A percentile compares a stretch with the other conserved stretches of the same genome.
Conservation (phyloP, 768 basidiomycete genomes). For the Rhodotorula babjevae region DNA sequence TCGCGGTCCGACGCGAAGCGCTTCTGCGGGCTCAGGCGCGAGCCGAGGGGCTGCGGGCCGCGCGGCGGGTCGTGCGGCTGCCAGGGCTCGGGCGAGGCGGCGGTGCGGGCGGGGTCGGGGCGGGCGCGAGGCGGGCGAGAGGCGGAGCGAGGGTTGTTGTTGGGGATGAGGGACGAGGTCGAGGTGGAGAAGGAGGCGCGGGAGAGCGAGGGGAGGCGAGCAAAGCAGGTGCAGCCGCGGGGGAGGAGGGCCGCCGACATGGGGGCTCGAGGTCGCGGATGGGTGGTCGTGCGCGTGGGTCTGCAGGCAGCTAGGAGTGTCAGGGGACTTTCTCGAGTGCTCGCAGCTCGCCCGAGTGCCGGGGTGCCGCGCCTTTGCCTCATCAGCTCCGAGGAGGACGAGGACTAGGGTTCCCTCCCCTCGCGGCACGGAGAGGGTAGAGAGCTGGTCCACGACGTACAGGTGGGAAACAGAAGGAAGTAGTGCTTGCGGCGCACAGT, state of each 20-base stretch:
- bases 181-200: neutral
- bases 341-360: too few relatives aligned
- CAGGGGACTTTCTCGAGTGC: neutral
- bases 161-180: neutral
- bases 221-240: neutral
- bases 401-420: too few relatives aligned
- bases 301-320: neutral
- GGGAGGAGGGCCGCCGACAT: neutral
- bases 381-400: too few relatives aligned
- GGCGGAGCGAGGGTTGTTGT: too few relatives aligned
- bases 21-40: neutral
- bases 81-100: neutral
- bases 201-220: neutral
- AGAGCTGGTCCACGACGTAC: too few relatives aligned
- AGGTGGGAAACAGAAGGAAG: too few relatives aligned
- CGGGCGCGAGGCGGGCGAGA: neutral
- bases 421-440: too few relatives aligned
- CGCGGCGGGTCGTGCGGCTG: neutral
- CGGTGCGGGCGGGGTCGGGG: neutral
- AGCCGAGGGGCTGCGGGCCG: neutral
- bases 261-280: neutral
- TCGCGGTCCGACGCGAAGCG: conserved; percentile 20
- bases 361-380: too few relatives aligned
- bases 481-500: too few relatives aligned
- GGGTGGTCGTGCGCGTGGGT: too few relatives aligned